Evolutionary conservation across 805 yeast genomes (phyloP), one percentile per base, ranked within the genome.

Genomic region (Ogataea trehaloabstinens): DNA sequence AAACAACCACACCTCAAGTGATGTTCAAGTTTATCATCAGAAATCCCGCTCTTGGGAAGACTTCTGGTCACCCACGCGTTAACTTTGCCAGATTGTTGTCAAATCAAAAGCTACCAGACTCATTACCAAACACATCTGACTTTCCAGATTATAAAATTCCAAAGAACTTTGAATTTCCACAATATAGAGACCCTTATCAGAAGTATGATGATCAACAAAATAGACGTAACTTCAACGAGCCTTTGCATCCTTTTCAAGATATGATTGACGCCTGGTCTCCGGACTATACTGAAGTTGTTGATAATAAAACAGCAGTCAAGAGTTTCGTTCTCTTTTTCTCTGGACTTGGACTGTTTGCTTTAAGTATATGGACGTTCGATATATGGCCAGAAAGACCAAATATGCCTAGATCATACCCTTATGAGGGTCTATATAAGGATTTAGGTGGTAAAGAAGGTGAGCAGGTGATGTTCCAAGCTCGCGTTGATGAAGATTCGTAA

Each of bases 251-350:
- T 39, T 77, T 80, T 52, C 84, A 81, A 49, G 95, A 86, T 56
- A 66, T 76, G 61, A 70, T 80, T 55, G 90, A 86, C 61, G 73
- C 85, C 71, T 86, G 95, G 95, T 76, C 95, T 6, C 93, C 95
- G 10, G 95, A 86, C 55, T 74, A 80, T 55, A 78, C 70, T 59
- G 78, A 80, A 51, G 60, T 68, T 27, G 83, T 79, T 24, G 66
- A 74, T 28, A 82, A 84, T 61, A 56, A 62, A 32, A 72, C 76
- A 22, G 95, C 95, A 1, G 60, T 79, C 37, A 71, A 63, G 50
- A 77, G 77, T 60, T 74, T 80, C 46, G 65, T 64, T n/a, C 55
- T 67, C 6, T 82, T 82, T 62, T 75, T 82, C 52, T 79, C 72
- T n/a, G 57, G 56, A 5, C 47, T 75, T 30, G 70, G 62, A 4